Conservation (phyloP, 768 basidiomycete species). For the Ramaria rubella region DNA sequence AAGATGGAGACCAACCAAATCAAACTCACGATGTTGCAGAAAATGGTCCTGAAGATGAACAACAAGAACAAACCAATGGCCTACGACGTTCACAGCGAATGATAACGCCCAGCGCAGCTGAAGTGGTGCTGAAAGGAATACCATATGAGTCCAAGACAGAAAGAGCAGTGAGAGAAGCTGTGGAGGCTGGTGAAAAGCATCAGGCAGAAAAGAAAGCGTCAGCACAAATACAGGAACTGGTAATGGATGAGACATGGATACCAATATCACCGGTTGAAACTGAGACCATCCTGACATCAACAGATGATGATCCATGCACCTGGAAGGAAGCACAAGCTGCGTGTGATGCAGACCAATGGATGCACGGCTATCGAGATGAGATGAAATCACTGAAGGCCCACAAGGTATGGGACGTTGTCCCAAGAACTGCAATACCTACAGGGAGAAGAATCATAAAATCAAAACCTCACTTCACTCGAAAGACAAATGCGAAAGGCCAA, state of each 20-base stretch:
- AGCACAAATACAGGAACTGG: too few relatives aligned
- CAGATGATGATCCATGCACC: not conserved
- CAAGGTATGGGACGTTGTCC: not conserved
- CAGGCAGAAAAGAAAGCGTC: too few relatives aligned
- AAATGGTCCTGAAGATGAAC: too few relatives aligned
- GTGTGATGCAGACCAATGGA: not conserved
- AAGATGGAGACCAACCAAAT: too few relatives aligned
- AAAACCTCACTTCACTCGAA: not conserved
- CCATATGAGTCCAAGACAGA: not conserved
- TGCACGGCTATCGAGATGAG: not conserved
- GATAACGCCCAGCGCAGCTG: not conserved
- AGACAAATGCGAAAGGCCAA: conserved; percentile 20
- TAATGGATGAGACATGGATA: too few relatives aligned
- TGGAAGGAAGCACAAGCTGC: not conserved
- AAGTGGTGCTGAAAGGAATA: not conserved
- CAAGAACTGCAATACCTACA: not conserved
- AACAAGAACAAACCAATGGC: too few relatives aligned
- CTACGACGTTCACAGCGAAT: not conserved
- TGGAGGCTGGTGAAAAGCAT: too few relatives aligned
- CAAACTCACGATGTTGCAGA: too few relatives aligned
- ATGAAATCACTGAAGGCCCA: not conserved
- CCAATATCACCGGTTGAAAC: too few relatives aligned
- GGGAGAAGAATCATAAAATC: not conserved
- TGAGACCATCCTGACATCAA: not conserved
- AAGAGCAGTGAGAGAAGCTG: too few relatives aligned